A percentile compares a stretch with the other conserved stretches of the same genome.
Evolutionary conservation across 345 rosid species (phyloP).

Genomic region (Hibiscus tridactylites): DNA sequence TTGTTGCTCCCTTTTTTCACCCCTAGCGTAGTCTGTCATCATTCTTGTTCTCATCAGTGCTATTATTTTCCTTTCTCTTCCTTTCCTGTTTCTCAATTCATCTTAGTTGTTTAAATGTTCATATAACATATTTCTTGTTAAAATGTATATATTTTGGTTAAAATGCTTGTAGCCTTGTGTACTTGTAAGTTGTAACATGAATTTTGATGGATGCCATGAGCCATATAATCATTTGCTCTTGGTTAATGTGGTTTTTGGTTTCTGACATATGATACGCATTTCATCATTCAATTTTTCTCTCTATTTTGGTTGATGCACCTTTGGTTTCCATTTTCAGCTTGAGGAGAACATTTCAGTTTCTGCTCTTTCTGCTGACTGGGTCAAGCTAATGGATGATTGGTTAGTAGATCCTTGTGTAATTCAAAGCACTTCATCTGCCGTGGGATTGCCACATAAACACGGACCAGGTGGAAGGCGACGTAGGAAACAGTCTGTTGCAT

Average conservation of each 20-base stretch:
- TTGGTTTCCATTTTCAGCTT: slow-evolving; percentile 45
- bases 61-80: background rate
- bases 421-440: slow-evolving; percentile 38
- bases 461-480: slow-evolving; percentile 53
- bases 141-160: background rate
- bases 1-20: background rate
- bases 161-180: background rate
- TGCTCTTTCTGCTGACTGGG: slow-evolving; percentile 73
- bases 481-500: slow-evolving; percentile 37
- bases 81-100: background rate
- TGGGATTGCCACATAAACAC: slow-evolving; percentile 44
- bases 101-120: background rate
- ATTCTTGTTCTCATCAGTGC: background rate
- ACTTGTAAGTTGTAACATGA: background rate
- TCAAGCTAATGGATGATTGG: slow-evolving; percentile 64
- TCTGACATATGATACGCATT: background rate
- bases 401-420: slow-evolving; percentile 39
- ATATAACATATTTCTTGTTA: background rate
- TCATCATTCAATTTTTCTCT: background rate
- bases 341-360: slow-evolving; percentile 57
- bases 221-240: background rate
- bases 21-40: background rate
- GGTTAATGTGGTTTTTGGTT: background rate
- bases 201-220: background rate
- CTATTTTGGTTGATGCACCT: slow-evolving; percentile 1